phyloP scores from a whole-genome alignment of 2,329 filamentous ascomycete species.

The Alternaria brassicicola region DNA sequence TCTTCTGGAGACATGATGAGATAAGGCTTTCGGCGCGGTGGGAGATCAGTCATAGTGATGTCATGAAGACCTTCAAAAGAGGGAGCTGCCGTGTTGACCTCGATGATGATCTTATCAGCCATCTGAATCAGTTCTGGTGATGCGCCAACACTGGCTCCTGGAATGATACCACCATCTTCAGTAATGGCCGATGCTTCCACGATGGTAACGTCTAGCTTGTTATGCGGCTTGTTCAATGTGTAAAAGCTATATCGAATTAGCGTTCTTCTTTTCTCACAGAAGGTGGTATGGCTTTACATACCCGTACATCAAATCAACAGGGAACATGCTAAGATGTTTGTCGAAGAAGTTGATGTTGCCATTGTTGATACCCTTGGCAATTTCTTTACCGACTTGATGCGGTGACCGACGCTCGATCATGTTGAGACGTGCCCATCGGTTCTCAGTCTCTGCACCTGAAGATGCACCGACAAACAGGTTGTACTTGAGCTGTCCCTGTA shows the following conservation, averaged over 20 bases:
- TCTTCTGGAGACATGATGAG: conserved; percentile 85
- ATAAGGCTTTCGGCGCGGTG: conserved; percentile 81
- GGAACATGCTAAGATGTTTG: conserved; percentile 93
- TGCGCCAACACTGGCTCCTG: conserved; percentile 83
- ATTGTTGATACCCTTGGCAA: conserved; percentile 87
- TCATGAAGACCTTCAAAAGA: conserved; percentile 86
- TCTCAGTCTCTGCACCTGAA: conserved; percentile 87
- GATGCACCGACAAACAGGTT: conserved; percentile 89
- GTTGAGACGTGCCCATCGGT: conserved; percentile 84
- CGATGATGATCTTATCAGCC: conserved; percentile 91
- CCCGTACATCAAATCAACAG: conserved; percentile 78
- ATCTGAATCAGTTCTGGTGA: conserved; percentile 87
- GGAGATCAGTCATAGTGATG: conserved; percentile 86
- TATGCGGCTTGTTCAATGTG: conserved; percentile 76
- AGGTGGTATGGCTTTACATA: conserved; percentile 38
- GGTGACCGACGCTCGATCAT: conserved; percentile 88
- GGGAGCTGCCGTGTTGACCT: conserved; percentile 86
- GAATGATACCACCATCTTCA: conserved; percentile 86
- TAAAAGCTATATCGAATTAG: conserved; percentile 65
- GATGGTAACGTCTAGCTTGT: conserved; percentile 80
- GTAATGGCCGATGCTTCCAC: conserved; percentile 88
- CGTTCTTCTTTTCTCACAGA: not conserved
- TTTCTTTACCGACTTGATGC: conserved; percentile 89
- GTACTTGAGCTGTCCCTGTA: conserved; percentile 85
- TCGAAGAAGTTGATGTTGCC: conserved; percentile 91